phyloP scores from a whole-genome alignment of 371 early-diverging fungal species.

The Basidiobolus heterosporus region DNA sequence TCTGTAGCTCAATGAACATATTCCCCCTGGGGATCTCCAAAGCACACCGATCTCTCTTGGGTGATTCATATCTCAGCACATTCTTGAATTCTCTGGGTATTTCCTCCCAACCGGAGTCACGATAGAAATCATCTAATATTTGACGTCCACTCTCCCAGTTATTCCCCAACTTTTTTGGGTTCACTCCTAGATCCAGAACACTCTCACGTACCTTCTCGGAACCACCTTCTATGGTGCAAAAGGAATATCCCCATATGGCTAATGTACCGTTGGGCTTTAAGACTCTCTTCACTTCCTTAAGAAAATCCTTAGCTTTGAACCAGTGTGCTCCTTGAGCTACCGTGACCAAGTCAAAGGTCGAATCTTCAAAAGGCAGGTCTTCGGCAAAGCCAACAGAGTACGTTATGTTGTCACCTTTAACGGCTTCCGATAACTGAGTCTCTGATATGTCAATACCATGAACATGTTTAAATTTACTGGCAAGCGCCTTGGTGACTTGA shows the following conservation, averaged over 20 bases:
- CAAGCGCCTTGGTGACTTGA: slow-evolving; percentile 25
- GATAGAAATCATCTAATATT: too few species aligned
- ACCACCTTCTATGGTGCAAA: too few species aligned
- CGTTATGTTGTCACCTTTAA: slow-evolving; percentile 20
- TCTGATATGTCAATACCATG: slow-evolving; percentile 27
- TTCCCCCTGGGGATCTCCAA: too few species aligned
- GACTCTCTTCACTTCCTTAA: slow-evolving; percentile 39
- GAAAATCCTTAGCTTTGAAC: slow-evolving; percentile 39
- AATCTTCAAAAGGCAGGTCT: slow-evolving; percentile 7
- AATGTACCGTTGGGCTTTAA: slow-evolving; percentile 45
- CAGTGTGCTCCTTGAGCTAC: slow-evolving; percentile 45
- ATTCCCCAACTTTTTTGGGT: too few species aligned
- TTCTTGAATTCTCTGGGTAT: too few species aligned
- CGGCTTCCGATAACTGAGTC: slow-evolving; percentile 26
- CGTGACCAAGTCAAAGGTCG: slow-evolving; percentile 32
- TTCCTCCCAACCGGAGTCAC: too few species aligned
- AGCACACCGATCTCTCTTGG: too few species aligned
- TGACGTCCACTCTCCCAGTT: too few species aligned
- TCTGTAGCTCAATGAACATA: not conserved
- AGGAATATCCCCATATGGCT: slow-evolving; percentile 34
- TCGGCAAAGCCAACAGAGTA: slow-evolving; percentile 30
- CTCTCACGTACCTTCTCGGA: too few species aligned
- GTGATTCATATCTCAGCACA: too few species aligned
- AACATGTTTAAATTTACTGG: slow-evolving; percentile 23
- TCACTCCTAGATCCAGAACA: too few species aligned